Evolutionary conservation across 148 eudicot species (phyloP), one percentile per base, ranked within the genome.

Genomic region (Linanthus parryae): DNA sequence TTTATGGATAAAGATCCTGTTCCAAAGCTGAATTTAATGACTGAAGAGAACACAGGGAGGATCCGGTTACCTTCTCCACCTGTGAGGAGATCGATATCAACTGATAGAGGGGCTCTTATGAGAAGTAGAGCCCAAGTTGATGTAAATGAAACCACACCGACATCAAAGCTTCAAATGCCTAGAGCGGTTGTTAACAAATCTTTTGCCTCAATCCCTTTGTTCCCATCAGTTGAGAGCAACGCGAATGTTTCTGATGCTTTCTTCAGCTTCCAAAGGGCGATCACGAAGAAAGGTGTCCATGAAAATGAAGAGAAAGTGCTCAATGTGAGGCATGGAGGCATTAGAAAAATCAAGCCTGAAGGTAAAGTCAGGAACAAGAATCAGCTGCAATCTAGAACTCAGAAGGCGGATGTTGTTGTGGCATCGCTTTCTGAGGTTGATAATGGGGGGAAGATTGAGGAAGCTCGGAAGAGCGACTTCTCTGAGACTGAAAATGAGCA

Each of bases 1-100:
- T 83, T 62, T 42, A 66, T 73, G 27, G 89, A 86, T 68, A 73
- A 63, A 54, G 94, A 91, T 54, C 42, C 41, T n/a, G 31, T 76
- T 16, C 63, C 83, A 36, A 78, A 67, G 58, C 56, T 80, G 81
- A 74, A 85, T 2, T 72, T 70, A 34, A 67, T 70, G 26, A 35
- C 62, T n/a, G 95, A 86, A 64, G 90, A 86, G 54, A 81, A 57
- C 57, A 57, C 81, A 5, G 31, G 39, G 18, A 82, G 59, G 49
- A 62, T 63, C 37, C 79, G 82, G 64, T 91, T 83, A 54, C 82
- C 82, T 28, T 86, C 97, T n/a, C 89, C 89, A 10, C 94, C 97
- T 56, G 54, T 77, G 15, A 74, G 85, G 58, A 70, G 95, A 69
- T 91, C 98, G 13, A 6, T 78, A 59, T 91, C 98, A 33, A 86